Conservation (phyloP, 2,329 filamentous ascomycete genomes). For the Colletotrichum sp. region DNA sequence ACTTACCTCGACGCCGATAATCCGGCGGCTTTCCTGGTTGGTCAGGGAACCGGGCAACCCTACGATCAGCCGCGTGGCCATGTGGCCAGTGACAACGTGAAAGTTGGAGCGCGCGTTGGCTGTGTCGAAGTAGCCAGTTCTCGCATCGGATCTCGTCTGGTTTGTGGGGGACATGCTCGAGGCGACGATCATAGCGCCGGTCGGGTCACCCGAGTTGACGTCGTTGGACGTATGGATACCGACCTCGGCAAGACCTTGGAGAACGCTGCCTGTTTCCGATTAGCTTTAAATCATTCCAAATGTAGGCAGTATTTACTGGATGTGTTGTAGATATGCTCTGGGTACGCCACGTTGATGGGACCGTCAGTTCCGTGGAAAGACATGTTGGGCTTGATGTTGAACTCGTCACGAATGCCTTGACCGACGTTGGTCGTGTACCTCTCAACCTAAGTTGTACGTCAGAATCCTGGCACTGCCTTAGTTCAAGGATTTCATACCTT, state of each 20-base stretch:
- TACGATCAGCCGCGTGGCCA: constrained; percentile 40
- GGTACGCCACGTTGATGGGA: constrained; percentile 42
- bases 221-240: constrained; percentile 39
- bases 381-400: constrained; percentile 31
- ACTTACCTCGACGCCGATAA: constrained; percentile 44
- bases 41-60: constrained; percentile 14
- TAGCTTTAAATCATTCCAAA: background rate
- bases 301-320: constrained; percentile 32
- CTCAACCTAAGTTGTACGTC: constrained; percentile 34
- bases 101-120: constrained; percentile 40
- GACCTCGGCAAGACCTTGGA: constrained; percentile 40
- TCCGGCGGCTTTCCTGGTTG: constrained; percentile 3
- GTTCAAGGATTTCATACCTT: constrained; percentile 37
- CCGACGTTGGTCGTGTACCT: constrained; percentile 34
- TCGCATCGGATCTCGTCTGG: constrained; percentile 44
- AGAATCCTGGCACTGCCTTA: background rate
- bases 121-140: constrained; percentile 44
- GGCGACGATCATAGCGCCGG: constrained; percentile 40
- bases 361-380: constrained; percentile 37
- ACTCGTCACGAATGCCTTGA: constrained; percentile 22
- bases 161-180: constrained; percentile 41
- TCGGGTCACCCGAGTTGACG: constrained; percentile 39
- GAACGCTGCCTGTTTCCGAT: constrained; percentile 35
- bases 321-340: constrained; percentile 42
- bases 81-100: constrained; percentile 42